phyloP scores from a whole-genome alignment of 495 filamentous ascomycete species.

The Opeltia flavorubescens region DNA sequence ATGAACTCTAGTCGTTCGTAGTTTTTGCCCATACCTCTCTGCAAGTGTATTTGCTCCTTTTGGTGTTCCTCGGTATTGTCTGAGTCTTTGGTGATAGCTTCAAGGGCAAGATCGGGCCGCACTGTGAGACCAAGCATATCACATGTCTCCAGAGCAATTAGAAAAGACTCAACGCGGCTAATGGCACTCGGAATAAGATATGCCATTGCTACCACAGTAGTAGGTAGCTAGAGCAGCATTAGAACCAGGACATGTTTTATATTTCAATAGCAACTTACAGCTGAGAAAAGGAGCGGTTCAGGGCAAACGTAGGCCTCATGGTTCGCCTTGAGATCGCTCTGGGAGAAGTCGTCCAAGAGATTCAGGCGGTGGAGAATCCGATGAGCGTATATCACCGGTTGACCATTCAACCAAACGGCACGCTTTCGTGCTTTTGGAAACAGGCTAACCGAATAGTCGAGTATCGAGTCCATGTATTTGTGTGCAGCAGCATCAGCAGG shows the following conservation, averaged over 20 bases:
- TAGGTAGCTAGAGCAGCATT: slow-evolving; percentile 41
- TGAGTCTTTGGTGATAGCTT: slow-evolving; percentile 89
- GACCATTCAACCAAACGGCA: slow-evolving; percentile 37
- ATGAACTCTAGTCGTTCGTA: slow-evolving; percentile 93
- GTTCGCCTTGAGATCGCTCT: slow-evolving; percentile 32
- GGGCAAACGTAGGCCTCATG: slow-evolving; percentile 36
- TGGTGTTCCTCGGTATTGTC: slow-evolving; percentile 76
- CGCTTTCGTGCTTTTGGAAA: slow-evolving; percentile 37
- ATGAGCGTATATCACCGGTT: slow-evolving; percentile 69
- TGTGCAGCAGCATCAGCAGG: slow-evolving; percentile 36
- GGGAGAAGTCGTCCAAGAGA: slow-evolving; percentile 50
- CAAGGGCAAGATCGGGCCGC: slow-evolving; percentile 58
- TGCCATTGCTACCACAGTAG: slow-evolving; percentile 47
- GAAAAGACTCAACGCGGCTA: slow-evolving; percentile 62
- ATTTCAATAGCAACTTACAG: slow-evolving; percentile 36
- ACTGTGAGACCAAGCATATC: slow-evolving; percentile 43
- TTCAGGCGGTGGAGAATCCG: slow-evolving; percentile 64
- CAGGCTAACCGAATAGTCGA: slow-evolving; percentile 49
- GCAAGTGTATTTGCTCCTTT: slow-evolving; percentile 55
- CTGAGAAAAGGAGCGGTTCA: slow-evolving; percentile 56
- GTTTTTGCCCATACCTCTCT: slow-evolving; percentile 87
- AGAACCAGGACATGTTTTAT: slow-evolving; percentile 2
- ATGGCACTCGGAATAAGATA: slow-evolving; percentile 74
- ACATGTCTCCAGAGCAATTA: slow-evolving; percentile 67
- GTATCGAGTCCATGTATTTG: slow-evolving; percentile 43